Evolutionary conservation across 768 basidiomycete species (phyloP), one percentile per base, ranked within the genome.

Genomic region (Cystofilobasidium capitatum): DNA sequence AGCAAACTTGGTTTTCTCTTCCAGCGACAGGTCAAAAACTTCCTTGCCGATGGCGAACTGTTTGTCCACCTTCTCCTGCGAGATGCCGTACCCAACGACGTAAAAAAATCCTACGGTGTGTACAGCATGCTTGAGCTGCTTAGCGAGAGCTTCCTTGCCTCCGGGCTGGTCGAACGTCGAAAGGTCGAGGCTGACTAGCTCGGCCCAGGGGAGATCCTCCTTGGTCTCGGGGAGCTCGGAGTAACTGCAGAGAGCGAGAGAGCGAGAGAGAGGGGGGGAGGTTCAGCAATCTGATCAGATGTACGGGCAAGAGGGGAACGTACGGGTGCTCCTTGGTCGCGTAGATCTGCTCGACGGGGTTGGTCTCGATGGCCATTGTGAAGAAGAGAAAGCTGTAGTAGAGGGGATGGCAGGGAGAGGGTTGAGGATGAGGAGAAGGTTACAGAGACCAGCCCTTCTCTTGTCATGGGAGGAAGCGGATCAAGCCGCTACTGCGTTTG

Each of bases 131-230:
- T 82, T 77, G 36, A 82, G 76, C 13, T 73, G 78, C 62, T 79
- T 55, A 0, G 81, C 79, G 24, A 81, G 80, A 69, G 78, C 70
- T 54, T 77, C 73, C 65, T 78, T 80, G 58, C 81, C 81, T 69
- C 80, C 79, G 1, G 78, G 76, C 2, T 78, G 79, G n/a, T 70
- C 73, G 71, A 76, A 79, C 29, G 76, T 70, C 61, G 77, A 76
- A 39, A 83, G 75, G 71, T 83, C 82, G 45, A 83, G 71, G 1
- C 81, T 81, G 58, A 67, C 66, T n/a, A 81, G 77, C 55, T 82
- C 82, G 0, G 82, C 82, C 81, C 81, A 83, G 45, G 79, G 77
- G 57, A 83, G 79, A 47, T 81, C 72, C 72, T 80, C 82, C 78
- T 82, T 71, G 20, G 74, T 72, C 68, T 74, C 74, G 6, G 72